Evolutionary conservation across 2,329 filamentous ascomycete species (phyloP).

Genomic region (Thielaviopsis punctulata): DNA sequence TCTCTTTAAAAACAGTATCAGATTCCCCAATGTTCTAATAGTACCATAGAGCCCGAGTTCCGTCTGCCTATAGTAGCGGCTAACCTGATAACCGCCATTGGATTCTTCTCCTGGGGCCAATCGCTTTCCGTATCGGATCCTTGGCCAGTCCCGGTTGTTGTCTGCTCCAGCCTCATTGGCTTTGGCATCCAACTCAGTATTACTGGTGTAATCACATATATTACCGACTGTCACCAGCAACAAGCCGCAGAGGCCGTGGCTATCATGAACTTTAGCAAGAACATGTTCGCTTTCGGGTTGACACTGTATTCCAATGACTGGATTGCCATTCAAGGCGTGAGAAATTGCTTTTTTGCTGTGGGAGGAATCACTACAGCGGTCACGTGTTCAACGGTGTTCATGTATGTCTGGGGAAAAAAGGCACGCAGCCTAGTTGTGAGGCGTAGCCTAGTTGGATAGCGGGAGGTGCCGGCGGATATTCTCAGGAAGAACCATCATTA

Average conservation of each 20-base stretch:
- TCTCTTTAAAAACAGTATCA: background rate
- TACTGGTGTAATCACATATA: slow-evolving; percentile 22
- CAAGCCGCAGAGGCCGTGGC: slow-evolving; percentile 23
- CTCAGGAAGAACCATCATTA: no score
- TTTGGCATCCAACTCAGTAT: slow-evolving; percentile 22
- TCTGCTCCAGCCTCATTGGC: slow-evolving; percentile 20
- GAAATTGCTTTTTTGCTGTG: slow-evolving; percentile 12
- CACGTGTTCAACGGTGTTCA: slow-evolving; percentile 21
- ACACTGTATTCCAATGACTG: slow-evolving; percentile 24
- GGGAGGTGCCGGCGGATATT: background rate
- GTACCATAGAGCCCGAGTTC: slow-evolving; percentile 20
- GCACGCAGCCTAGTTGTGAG: slow-evolving; percentile 9
- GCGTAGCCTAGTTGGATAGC: background rate
- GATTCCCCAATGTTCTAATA: background rate
- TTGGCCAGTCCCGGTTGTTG: slow-evolving; percentile 18
- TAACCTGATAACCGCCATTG: slow-evolving; percentile 20
- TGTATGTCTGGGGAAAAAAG: slow-evolving; percentile 12
- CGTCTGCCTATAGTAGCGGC: slow-evolving; percentile 21
- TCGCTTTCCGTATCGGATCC: slow-evolving; percentile 14
- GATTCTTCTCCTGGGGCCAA: slow-evolving; percentile 21
- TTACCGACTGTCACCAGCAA: slow-evolving; percentile 23
- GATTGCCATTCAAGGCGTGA: slow-evolving; percentile 20
- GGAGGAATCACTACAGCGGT: slow-evolving; percentile 11
- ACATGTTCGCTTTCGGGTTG: slow-evolving; percentile 22
- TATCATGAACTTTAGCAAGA: slow-evolving; percentile 24